Evolutionary conservation across 768 basidiomycete genomes (phyloP).

Genomic region (Suillus decipiens): DNA sequence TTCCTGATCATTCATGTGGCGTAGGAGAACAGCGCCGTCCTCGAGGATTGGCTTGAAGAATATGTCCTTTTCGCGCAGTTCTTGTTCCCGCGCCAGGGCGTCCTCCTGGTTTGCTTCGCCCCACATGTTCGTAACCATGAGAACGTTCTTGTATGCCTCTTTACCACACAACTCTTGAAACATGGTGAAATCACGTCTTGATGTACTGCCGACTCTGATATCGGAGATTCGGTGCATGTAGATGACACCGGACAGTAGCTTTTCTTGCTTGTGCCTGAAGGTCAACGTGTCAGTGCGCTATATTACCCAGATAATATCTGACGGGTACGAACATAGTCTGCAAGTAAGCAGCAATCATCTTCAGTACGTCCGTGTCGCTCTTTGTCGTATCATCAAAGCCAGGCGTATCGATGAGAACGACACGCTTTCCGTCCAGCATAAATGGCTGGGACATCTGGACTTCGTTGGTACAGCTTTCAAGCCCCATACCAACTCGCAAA

Average conservation of each 20-base stretch:
- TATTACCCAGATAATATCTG: background rate
- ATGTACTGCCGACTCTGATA: slow-evolving; percentile 48
- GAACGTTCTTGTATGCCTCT: slow-evolving; percentile 48
- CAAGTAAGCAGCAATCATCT: slow-evolving; percentile 47
- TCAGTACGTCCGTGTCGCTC: slow-evolving; percentile 52
- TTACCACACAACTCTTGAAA: slow-evolving; percentile 57
- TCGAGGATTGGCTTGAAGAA: slow-evolving; percentile 56
- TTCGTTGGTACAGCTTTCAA: slow-evolving; percentile 39
- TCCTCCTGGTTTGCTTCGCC: slow-evolving; percentile 35
- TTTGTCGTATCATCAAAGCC: slow-evolving; percentile 59
- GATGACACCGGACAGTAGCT: slow-evolving; percentile 48
- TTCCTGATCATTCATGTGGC: slow-evolving; percentile 42
- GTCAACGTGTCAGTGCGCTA: slow-evolving; percentile 15
- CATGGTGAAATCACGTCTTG: slow-evolving; percentile 50
- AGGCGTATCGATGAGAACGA: slow-evolving; percentile 60
- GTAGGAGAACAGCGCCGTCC: slow-evolving; percentile 43
- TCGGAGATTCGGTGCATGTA: slow-evolving; percentile 57
- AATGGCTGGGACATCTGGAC: slow-evolving; percentile 33
- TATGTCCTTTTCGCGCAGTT: slow-evolving; percentile 39
- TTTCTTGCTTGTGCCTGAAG: slow-evolving; percentile 34
- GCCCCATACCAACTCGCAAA: slow-evolving; percentile 33
- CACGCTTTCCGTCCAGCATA: slow-evolving; percentile 32
- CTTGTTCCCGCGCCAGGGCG: slow-evolving; percentile 44
- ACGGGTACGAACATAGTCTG: slow-evolving; percentile 31
- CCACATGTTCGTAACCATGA: slow-evolving; percentile 59